Evolutionary conservation across 2,329 filamentous ascomycete species (phyloP), one percentile per base, ranked within the genome.

Genomic region (Trichocomaceae sp.): DNA sequence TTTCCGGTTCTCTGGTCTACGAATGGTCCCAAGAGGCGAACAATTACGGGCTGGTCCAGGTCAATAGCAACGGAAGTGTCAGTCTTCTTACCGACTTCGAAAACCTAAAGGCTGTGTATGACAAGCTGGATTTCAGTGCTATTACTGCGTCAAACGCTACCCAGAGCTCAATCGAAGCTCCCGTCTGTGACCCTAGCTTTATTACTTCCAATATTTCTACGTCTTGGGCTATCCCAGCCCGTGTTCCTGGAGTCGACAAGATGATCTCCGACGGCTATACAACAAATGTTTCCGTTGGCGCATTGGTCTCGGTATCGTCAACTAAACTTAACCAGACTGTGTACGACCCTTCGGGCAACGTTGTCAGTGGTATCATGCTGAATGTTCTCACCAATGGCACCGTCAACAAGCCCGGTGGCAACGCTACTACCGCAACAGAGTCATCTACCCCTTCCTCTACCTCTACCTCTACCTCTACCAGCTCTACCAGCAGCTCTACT

Each of bases 261-360:
- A 78, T 96, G 64, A 92, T 96, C 67, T 77, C 88, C 61, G 83
- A 86, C 48, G 91, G 92, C 59, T 81, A 95, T 57, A 75, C 72
- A 48, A 81, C 81, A 59, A 80, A 83, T 54, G 83, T 84, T 39
- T 72, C 68, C 13, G 52, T 55, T 26, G 86, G 86, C 63, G 82
- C 85, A 50, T 67, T 96, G 52, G 79, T 87, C 23, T 62, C 74
- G 2, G 79, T 90, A 49, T 77, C 72, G 17, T 70, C 78, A 55
- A 84, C 79, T 20, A 74, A 72, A 29, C 79, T 87, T 54, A 74
- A 76, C 22, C 73, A 80, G 60, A 75, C 74, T 2, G 79, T 96
- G 13, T 80, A 79, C 62, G 75, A 75, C 45, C 73, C 72, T 61
- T 76, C 77, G 45, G 83, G 83, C 50, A 70, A 72, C 59, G 70